Conservation (phyloP, 1,284 basidiomycete species). For the Apiotrichum veenhuisii region DNA sequence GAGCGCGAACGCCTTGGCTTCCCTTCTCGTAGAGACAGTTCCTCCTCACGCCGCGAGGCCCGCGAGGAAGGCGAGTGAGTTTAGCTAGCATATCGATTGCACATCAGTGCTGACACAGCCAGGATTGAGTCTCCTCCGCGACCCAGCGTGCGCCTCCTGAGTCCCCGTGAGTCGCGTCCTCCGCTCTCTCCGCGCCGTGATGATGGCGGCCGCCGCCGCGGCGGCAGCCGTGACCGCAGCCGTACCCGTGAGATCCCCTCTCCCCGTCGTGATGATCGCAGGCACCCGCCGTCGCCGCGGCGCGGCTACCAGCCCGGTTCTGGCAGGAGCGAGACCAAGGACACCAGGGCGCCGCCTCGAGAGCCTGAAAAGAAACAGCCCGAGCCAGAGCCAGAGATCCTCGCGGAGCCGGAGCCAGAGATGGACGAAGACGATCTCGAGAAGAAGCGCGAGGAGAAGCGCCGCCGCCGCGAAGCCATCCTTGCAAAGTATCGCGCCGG, state of each 20-base stretch:
- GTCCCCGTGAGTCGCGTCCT: conserved; percentile 2
- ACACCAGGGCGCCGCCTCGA: conserved; percentile 53
- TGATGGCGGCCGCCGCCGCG: background rate
- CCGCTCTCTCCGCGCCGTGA: conserved; percentile 1
- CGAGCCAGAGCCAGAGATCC: conserved; percentile 19
- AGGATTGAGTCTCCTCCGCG: conserved; percentile 9
- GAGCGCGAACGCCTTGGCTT: conserved; percentile 17
- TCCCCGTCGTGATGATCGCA: background rate
- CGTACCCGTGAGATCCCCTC: background rate
- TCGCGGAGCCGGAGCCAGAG: conserved; percentile 55
- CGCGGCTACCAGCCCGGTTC: conserved; percentile 28
- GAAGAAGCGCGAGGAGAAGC: conserved; percentile 69
- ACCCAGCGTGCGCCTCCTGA: background rate
- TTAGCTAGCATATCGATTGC: background rate
- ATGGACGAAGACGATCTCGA: conserved; percentile 61
- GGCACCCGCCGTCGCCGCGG: conserved; percentile 42
- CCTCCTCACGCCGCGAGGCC: conserved; percentile 8
- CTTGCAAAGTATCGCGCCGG: conserved; percentile 65
- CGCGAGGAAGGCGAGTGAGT: conserved; percentile 46
- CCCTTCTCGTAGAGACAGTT: conserved; percentile 24
- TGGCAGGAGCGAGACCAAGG: conserved; percentile 58
- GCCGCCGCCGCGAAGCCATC: conserved; percentile 75
- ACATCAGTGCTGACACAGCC: background rate
- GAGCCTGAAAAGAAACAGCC: conserved; percentile 7
- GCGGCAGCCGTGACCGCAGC: background rate